Base-by-base conservation (phyloP, 2,329 filamentous ascomycete genomes). In the Monilinia polystroma region DNA sequence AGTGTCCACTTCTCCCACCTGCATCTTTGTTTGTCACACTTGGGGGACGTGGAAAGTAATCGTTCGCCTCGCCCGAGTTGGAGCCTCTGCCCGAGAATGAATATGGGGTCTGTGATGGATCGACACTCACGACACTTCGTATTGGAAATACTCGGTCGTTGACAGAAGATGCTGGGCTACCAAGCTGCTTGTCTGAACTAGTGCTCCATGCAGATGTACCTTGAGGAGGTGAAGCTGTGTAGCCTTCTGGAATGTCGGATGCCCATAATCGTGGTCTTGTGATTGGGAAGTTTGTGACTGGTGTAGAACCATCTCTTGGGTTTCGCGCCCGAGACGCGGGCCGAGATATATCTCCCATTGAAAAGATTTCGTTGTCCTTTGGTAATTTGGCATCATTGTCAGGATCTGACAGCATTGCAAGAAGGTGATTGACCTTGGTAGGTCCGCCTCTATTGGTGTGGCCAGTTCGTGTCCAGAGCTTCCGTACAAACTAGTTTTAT, bases 71-170 rank as follows among this genome's bases (percentile, higher is more conserved):
- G 18, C 65, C 26, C 4, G 66, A 67, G 18, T 8, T 12, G 8
- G 58, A 60, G 16, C 63, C 68, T 52, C 70, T 70, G 4, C 52
- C 55, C 59, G 70, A 63, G 8, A 68, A 47, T 3, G 51, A 66
- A 41, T 62, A 64, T 59, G 73, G 70, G 16, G 73, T 74, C 43
- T 73, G 71, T 3, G 72, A 60, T 54, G 71, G 55, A 66, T 73
- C 73, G 41, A 74, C 73, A 56, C 72, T 72, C 35, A 74, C 71
- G 35, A 74, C 73, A 64, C 73, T 75, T 41, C 72, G 67, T 29
- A 75, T 74, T 11, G 74, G 74, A 56, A 73, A 75, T 2, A 75
- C 72, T 18, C 74, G 69, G 63, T 74, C 74, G 23, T 47, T 66
- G 6, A 23, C 20, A 52, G 35, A 11, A 23, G 67, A 52, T n/a